A percentile compares a stretch with the other conserved stretches of the same genome.
These are phyloP conservation scores for Prunus persica DNA, from an alignment of 306 rosid genomes.

Conservation along the genomic window DNA sequence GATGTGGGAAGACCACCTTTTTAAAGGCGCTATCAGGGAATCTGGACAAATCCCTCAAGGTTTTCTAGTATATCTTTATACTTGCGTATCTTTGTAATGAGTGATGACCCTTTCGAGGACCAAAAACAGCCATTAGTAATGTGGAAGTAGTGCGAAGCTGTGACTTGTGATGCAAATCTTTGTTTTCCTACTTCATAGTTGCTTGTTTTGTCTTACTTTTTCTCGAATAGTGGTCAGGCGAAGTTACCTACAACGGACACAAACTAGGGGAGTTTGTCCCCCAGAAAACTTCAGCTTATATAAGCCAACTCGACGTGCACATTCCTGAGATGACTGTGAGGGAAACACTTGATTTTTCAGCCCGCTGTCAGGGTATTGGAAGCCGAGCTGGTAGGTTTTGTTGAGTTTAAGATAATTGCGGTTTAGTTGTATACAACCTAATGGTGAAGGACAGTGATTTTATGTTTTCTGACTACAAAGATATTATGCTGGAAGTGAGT, in stretches of 20 bases:
- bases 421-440: not conserved
- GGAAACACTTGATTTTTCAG: slow-evolving; percentile 75
- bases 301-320: slow-evolving; percentile 69
- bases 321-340: slow-evolving; percentile 74
- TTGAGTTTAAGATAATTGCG: not conserved
- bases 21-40: slow-evolving; percentile 41
- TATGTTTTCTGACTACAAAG: slow-evolving; percentile 29
- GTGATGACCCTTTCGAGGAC: not conserved
- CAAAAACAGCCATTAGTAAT: not conserved
- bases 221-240: slow-evolving; percentile 42
- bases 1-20: slow-evolving; percentile 48
- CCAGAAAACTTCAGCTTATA: slow-evolving; percentile 63
- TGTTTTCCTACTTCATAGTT: not conserved
- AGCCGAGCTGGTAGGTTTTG: slow-evolving; percentile 51
- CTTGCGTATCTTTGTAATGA: not conserved
- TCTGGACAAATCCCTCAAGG: slow-evolving; percentile 40
- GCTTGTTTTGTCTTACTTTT: not conserved
- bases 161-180: not conserved
- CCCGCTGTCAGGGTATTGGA: slow-evolving; percentile 74
- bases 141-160: not conserved
- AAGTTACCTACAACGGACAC: slow-evolving; percentile 57
- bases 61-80: not conserved
- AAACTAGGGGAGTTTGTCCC: slow-evolving; percentile 57
- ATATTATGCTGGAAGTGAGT: slow-evolving; percentile 58
- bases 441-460: not conserved